Evolutionary conservation across 2,329 filamentous ascomycete genomes (phyloP).

Genomic region (Tolypocladium endophyticum): DNA sequence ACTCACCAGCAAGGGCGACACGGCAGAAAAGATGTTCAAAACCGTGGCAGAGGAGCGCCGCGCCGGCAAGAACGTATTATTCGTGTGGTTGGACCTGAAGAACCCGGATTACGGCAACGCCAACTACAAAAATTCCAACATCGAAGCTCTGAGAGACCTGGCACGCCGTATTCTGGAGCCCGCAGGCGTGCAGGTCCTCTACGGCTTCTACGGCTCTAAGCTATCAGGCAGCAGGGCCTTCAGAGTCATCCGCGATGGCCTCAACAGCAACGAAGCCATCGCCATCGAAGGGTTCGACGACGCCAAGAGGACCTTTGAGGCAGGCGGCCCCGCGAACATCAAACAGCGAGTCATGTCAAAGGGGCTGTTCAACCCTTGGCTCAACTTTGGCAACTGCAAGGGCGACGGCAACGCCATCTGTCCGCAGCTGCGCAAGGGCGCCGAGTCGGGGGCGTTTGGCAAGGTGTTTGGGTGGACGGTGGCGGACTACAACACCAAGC

Average conservation of each 20-base stretch:
- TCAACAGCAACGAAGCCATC: conserved; percentile 3
- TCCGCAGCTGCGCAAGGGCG: conserved; percentile 1
- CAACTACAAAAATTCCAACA: neutral
- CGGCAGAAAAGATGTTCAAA: neutral
- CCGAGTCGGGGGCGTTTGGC: neutral
- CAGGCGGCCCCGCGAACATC: neutral
- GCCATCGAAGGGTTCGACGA: neutral
- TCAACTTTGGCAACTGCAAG: conserved; percentile 4
- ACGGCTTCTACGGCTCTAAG: conserved; percentile 3
- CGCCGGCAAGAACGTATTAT: conserved; percentile 1
- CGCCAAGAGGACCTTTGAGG: neutral
- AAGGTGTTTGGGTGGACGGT: conserved; percentile 3
- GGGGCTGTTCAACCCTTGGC: neutral
- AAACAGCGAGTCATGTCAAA: conserved; percentile 2
- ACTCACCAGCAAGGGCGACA: neutral
- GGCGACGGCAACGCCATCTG: neutral
- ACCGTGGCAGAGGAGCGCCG: neutral
- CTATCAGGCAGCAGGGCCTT: neutral
- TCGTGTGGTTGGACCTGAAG: conserved; percentile 7
- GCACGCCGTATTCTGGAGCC: conserved; percentile 1
- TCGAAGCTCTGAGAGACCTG: conserved; percentile 1
- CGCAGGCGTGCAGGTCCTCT: conserved; percentile 1
- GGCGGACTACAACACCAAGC: neutral
- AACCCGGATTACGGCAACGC: conserved; percentile 2
- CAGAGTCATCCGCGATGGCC: neutral